Base-by-base conservation (phyloP, 208 protist genomes). In the Acanthamoeba polyphaga region DNA sequence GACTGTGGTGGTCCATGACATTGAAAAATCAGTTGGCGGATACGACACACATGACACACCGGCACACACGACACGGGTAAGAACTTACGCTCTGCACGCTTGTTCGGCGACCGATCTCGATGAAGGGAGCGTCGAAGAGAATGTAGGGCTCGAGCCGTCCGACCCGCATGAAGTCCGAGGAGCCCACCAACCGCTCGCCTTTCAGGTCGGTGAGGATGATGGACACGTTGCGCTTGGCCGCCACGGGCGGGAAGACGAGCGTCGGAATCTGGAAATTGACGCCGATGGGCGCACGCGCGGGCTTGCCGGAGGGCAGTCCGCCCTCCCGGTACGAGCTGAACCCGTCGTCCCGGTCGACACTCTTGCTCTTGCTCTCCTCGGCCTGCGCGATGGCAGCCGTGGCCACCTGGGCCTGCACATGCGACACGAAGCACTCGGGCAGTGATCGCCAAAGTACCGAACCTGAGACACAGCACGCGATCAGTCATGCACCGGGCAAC, bases 191-290 rank as follows among this genome's bases (percentile, higher is more conserved):
- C 34, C 84, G 51, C 84, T 91, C 84, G 43, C 58, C 84, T 29
- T 91, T 91, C 22, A 91, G 84, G 3, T 91, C 84, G 55, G 84
- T 53, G 84, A 91, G 60, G n/a, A 91, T 91, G 55, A 91, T 91
- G 84, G 34, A 55, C 29, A 91, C 32, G n/a, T 91, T 91, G 3
- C 60, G 51, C 84, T 91, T 91, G 60, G 84, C 51, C 29, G 84
- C 84, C 84, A 91, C 84, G 34, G 51, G 51, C n/a, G 84, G 84
- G 60, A 91, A 91, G 19, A 91, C 17, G 15, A 91, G 60, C 34
- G 84, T 72, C 29, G 84, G 34, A 12, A 91, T 70, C 60, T 91
- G 51, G 84, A 91, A 91, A 51, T 91, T 91, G 84, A 70, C 55
- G 6, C 32, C n/a, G 60, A 91, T 53, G 58, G 84, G 84, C 34